Conservation (phyloP, 352 stramenopile genomes). For the Discostella stelligera region DNA sequence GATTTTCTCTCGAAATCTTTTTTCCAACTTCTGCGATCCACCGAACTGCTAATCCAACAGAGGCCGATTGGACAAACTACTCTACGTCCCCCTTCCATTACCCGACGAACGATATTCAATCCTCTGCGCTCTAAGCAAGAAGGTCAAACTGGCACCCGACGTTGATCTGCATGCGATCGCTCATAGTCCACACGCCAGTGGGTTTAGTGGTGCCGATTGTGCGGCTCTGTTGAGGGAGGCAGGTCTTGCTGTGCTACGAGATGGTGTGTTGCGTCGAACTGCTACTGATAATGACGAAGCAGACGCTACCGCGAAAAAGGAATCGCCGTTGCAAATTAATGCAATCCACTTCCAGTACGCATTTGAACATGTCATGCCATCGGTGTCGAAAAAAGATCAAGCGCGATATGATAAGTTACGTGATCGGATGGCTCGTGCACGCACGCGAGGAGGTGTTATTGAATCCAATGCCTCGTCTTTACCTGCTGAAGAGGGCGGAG, state of each 20-base stretch:
- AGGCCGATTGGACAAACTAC: slow-evolving; percentile 96
- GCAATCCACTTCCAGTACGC: slow-evolving; percentile 77
- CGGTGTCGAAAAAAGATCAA: slow-evolving; percentile 80
- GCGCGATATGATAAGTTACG: slow-evolving; percentile 77
- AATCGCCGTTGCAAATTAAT: slow-evolving; percentile 59
- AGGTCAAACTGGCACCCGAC: slow-evolving; percentile 78
- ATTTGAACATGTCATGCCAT: slow-evolving; percentile 82
- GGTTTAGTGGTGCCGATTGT: slow-evolving; percentile 97
- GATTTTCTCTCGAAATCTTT: not conserved
- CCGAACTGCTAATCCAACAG: slow-evolving; percentile 10
- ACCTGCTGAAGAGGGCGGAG: not conserved
- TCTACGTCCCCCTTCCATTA: slow-evolving; percentile 96
- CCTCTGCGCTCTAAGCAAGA: slow-evolving; percentile 87
- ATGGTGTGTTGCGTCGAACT: slow-evolving; percentile 45
- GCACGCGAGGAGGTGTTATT: slow-evolving; percentile 45
- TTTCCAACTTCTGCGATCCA: not conserved
- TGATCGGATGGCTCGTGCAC: slow-evolving; percentile 74
- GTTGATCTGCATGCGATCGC: slow-evolving; percentile 92
- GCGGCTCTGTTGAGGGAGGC: slow-evolving; percentile 95
- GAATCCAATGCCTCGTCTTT: not conserved
- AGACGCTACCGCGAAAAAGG: slow-evolving; percentile 7
- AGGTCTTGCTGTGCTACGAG: slow-evolving; percentile 90
- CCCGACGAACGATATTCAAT: slow-evolving; percentile 88
- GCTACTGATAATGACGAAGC: slow-evolving; percentile 1
- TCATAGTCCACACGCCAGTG: slow-evolving; percentile 83